Percentiles rank a stretch among this genome's conserved stretches.
Conservation (phyloP, 1,284 basidiomycete species). For the Exobasidium cylindrosporum region DNA sequence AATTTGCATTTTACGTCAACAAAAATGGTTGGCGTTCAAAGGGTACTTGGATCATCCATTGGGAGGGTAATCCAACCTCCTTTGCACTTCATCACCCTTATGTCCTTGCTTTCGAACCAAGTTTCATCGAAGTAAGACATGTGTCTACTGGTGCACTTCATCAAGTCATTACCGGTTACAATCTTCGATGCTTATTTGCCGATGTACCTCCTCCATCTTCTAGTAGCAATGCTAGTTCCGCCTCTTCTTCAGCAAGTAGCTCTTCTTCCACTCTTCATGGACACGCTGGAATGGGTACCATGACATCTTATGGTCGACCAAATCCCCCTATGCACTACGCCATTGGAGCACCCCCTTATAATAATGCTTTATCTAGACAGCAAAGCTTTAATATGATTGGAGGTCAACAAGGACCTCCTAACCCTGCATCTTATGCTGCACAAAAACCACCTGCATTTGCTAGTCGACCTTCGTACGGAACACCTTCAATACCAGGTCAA, state of each 20-base stretch:
- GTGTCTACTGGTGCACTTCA: slow-evolving; percentile 88
- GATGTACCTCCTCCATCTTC: slow-evolving; percentile 79
- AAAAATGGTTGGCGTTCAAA: slow-evolving; percentile 89
- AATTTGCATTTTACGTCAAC: slow-evolving; percentile 98
- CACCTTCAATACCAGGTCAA: slow-evolving; percentile 2
- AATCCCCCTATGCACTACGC: slow-evolving; percentile 17
- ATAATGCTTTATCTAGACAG: slow-evolving; percentile 5
- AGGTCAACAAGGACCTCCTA: background rate
- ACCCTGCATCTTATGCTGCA: background rate
- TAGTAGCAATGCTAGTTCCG: slow-evolving; percentile 7
- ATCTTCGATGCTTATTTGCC: slow-evolving; percentile 75
- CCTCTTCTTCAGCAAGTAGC: background rate
- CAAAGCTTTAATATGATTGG: slow-evolving; percentile 13
- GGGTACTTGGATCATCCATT: slow-evolving; percentile 88
- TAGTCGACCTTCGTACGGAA: slow-evolving; percentile 3
- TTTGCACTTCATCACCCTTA: slow-evolving; percentile 97
- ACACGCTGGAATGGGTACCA: background rate
- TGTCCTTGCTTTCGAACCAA: slow-evolving; percentile 92
- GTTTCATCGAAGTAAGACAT: slow-evolving; percentile 93
- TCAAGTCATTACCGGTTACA: slow-evolving; percentile 77
- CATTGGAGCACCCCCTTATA: slow-evolving; percentile 4
- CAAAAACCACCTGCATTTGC: slow-evolving; percentile 2
- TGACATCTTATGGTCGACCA: slow-evolving; percentile 20
- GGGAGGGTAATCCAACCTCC: slow-evolving; percentile 90
- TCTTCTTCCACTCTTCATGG: background rate